phyloP scores from a whole-genome alignment of 2,329 filamentous ascomycete species.

The Magnaporthiopsis rhizophila region DNA sequence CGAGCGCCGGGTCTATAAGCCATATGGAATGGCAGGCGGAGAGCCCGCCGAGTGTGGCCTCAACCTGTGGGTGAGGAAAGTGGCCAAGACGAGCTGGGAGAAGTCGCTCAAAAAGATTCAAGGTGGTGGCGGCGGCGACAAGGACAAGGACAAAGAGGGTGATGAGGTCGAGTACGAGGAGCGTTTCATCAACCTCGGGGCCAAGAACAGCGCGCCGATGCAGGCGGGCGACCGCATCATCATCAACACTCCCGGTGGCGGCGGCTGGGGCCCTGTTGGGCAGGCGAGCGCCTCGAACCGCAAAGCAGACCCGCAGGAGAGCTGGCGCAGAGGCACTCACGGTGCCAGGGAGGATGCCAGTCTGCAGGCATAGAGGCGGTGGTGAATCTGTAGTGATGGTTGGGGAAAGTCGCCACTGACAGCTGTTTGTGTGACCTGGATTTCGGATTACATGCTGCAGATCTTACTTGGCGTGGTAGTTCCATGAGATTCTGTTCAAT shows the following conservation, averaged over 20 bases:
- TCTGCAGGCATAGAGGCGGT: constrained; percentile 39
- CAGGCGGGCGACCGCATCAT: constrained; percentile 70
- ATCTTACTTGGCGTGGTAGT: neutral
- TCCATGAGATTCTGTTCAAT: neutral
- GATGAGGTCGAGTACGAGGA: constrained; percentile 41
- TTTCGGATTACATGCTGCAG: neutral
- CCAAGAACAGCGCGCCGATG: constrained; percentile 75
- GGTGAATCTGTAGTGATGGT: neutral
- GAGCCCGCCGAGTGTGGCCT: constrained; percentile 14
- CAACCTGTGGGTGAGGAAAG: constrained; percentile 14
- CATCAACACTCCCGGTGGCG: constrained; percentile 69
- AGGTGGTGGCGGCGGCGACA: neutral
- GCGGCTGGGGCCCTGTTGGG: constrained; percentile 62
- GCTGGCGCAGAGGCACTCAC: constrained; percentile 49
- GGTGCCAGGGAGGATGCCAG: constrained; percentile 49
- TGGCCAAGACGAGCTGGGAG: constrained; percentile 8
- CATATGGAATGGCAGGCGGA: constrained; percentile 27
- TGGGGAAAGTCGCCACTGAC: neutral
- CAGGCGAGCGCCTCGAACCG: constrained; percentile 43
- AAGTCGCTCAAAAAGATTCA: constrained; percentile 9
- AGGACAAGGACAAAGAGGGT: constrained; percentile 10
- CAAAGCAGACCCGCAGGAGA: constrained; percentile 44
- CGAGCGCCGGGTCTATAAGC: constrained; percentile 25
- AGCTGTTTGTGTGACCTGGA: neutral
- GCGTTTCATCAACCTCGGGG: constrained; percentile 63